Conservation (phyloP, 2,329 filamentous ascomycete species). For the Diaporthe nobilis region DNA sequence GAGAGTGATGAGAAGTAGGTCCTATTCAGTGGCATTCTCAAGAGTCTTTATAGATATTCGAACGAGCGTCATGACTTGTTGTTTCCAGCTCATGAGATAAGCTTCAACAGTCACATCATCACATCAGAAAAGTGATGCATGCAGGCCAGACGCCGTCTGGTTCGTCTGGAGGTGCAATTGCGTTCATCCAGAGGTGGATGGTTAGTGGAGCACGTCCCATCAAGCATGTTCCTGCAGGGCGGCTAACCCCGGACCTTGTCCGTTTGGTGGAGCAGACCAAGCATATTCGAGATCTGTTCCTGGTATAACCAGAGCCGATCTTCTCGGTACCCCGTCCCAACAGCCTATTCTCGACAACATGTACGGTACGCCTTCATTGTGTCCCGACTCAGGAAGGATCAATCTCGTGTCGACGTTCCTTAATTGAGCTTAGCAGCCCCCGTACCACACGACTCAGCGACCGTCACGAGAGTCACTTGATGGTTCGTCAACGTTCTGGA, state of each 20-base stretch:
- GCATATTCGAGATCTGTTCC: not conserved
- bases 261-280: not conserved
- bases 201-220: not conserved
- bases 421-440: slow-evolving; percentile 4
- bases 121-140: not conserved
- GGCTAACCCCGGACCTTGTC: slow-evolving; percentile 11
- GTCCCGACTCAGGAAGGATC: not conserved
- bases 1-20: not conserved
- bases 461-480: slow-evolving; percentile 4
- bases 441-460: slow-evolving; percentile 17
- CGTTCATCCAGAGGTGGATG: not conserved
- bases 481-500: not conserved
- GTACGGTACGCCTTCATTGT: not conserved
- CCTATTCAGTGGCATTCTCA: not conserved
- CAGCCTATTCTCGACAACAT: not conserved
- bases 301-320: not conserved
- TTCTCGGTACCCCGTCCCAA: not conserved
- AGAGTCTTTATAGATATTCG: not conserved
- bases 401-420: not conserved
- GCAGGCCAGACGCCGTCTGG: not conserved
- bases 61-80: not conserved
- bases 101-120: not conserved
- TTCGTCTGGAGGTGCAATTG: not conserved
- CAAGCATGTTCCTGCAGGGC: not conserved
- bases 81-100: not conserved